Conservation (phyloP, 2,329 filamentous ascomycete genomes). For the Aspergillus pseudonomiae region DNA sequence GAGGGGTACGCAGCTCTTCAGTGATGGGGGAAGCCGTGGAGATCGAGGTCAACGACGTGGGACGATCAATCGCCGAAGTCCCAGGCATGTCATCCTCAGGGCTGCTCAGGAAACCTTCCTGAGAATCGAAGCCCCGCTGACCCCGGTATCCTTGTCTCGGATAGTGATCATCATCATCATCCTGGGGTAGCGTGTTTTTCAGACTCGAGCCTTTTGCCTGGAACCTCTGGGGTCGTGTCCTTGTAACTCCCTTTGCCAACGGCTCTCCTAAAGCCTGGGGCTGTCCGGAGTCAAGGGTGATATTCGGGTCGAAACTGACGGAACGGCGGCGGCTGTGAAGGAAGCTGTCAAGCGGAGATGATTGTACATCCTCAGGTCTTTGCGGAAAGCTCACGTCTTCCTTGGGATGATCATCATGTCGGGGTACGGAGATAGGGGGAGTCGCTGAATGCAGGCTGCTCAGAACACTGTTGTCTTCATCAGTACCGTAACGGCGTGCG, state of each 20-base stretch:
- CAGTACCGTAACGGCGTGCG: conserved; percentile 39
- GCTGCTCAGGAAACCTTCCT: conserved; percentile 25
- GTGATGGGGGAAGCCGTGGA: conserved; percentile 46
- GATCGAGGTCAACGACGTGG: conserved; percentile 48
- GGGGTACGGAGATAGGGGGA: conserved; percentile 50
- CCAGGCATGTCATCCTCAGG: conserved; percentile 27
- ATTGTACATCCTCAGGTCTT: conserved; percentile 40
- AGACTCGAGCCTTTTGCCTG: conserved; percentile 39
- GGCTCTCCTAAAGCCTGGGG: conserved; percentile 44
- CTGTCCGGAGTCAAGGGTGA: conserved; percentile 44
- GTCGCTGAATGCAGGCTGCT: conserved; percentile 46
- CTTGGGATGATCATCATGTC: conserved; percentile 34
- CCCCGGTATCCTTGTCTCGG: conserved; percentile 23
- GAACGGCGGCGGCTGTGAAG: conserved; percentile 44
- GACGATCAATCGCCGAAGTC: conserved; percentile 37
- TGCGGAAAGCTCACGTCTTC: conserved; percentile 38
- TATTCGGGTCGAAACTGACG: conserved; percentile 46
- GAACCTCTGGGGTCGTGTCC: conserved; percentile 29
- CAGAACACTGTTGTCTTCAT: conserved; percentile 44
- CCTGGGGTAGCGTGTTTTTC: conserved; percentile 39
- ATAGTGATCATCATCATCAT: conserved; percentile 27
- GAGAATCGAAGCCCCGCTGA: conserved; percentile 33
- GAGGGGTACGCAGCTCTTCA: conserved; percentile 47
- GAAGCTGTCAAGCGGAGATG: conserved; percentile 46
- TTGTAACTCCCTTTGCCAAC: conserved; percentile 35